Conservation (phyloP, 768 basidiomycete species). For the Daedaleopsis nitida region DNA sequence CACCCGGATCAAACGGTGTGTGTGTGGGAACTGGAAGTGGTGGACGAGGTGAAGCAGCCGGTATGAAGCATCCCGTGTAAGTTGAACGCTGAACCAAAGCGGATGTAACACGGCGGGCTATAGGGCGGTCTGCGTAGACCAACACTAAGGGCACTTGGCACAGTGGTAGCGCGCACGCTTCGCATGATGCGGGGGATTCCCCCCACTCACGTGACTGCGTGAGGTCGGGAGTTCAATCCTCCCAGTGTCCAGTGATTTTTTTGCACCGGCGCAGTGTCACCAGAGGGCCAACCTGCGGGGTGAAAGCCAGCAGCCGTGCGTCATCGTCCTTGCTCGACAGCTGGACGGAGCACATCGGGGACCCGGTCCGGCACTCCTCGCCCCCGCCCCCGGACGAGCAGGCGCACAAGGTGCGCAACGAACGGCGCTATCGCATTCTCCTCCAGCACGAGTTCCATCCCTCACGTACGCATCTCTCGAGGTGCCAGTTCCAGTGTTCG, state of each 20-base stretch:
- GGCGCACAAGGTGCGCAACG: constrained; percentile 45
- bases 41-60: no score
- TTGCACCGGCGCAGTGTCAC: not conserved
- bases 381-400: constrained; percentile 21
- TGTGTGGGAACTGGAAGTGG: no score
- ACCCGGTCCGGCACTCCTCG: constrained; percentile 19
- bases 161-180: constrained; percentile 40
- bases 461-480: constrained; percentile 47
- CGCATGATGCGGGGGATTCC: constrained; percentile 18
- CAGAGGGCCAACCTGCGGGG: not conserved
- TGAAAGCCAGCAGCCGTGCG: constrained; percentile 17
- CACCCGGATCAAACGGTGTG: no score
- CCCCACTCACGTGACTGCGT: constrained; percentile 14
- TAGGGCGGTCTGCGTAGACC: no score
- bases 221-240: constrained; percentile 36
- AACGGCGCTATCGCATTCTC: constrained; percentile 68
- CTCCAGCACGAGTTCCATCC: constrained; percentile 70
- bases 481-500: not conserved
- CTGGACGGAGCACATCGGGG: not conserved
- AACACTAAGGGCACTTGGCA: constrained; percentile 36
- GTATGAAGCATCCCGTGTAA: no score
- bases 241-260: constrained; percentile 28
- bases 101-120: no score
- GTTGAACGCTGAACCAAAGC: no score
- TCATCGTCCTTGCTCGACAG: constrained; percentile 14